Evolutionary conservation across 2,329 filamentous ascomycete species (phyloP), one percentile per base, ranked within the genome.

Genomic region (Penicillium sclerotigenum): DNA sequence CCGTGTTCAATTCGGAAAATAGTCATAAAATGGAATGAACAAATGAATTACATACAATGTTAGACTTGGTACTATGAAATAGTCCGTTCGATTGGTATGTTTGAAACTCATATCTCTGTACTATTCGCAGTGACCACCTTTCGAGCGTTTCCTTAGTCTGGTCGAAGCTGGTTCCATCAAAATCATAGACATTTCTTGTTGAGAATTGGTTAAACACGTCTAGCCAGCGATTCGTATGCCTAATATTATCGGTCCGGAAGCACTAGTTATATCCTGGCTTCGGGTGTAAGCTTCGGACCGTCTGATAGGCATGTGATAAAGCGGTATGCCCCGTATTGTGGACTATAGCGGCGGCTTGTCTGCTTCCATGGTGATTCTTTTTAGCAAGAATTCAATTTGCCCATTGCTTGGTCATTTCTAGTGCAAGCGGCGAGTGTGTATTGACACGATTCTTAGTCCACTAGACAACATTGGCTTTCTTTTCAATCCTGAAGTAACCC

Each of bases 11-110:
- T 34, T 46, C n/a, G 29, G 20, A 52, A 45, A 52, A 50, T 24
- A 31, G 24, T 28, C 33, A 46, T 52, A 55, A 29, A 55, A 41
- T 52, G 33, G 28, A 55, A 52, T 52, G 47, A 40, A 52, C 53
- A 52, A 41, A 56, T 52, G n/a, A 13, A 5, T 18, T 34, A 40
- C 47, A 46, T n/a, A 52, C 33, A 14, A 37, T 28, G 4, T 41
- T 47, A 16, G 31, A 26, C 5, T 34, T 34, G 5, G 18, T 10
- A 7, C 8, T 7, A n/a, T n/a, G 6, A 5, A 11, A 16, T 31
- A 8, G 18, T 46, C 14, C 5, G 9, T 34, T 34, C 3, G 5
- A 34, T 46, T 33, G 20, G 14, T 24, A 24, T n/a, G 22, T 33
- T 24, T n/a, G 29, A 46, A 46, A 11, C 26, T 16, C 9, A 33